Base-by-base conservation (phyloP, 176 grass and related monocot species). In the Bromus sterilis region DNA sequence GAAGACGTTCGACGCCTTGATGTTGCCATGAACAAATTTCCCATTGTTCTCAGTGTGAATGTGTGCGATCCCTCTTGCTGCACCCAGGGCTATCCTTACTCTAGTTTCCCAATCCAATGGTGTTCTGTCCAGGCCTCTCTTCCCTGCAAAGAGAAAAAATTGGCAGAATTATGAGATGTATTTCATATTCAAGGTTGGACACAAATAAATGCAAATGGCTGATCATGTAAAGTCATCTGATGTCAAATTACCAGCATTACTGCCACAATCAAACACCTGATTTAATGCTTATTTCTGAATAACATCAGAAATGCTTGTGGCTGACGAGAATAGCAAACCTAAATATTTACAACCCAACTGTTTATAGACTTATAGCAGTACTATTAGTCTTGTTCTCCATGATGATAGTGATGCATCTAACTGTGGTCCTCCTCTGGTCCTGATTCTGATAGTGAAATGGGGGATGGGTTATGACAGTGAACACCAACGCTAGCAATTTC, bases 1-100 rank as follows among this genome's bases (percentile, higher is more conserved):
- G 83, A 99, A 99, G 25, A 93, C 80, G 26, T 99, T 99, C 12
- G 97, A 96, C 15, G 97, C 84, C 78, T 99, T 99, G 75, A 99
- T 90, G 66, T 99, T 99, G 68, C 97, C 97, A 1, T 99, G 97
- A 41, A 99, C 89, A 75, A 96, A 93, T 88, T 93, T 99, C 31
- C 93, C 87, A 26, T 93, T 95, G 85, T 95, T 93, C 86, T 96
- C 84, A 0, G 80, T 85, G 80, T 99, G 97, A 63, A 99, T 85
- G 61, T 82, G 68, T n/a, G 89, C 78, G 31, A 96, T 84, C 64
- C 97, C 97, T 86, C 89, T 85, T 66, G 97, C 93, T 58, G 93
- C 87, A 56, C 97, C 97, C 14, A 99, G 80, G 46, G 89, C 89
- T 70, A 99, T 96, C 86, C 79, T 99, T 83, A 96, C 11, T 57